These are phyloP conservation scores for Imleria badia DNA, from an alignment of 768 basidiomycete species.

Conservation along the genomic window DNA sequence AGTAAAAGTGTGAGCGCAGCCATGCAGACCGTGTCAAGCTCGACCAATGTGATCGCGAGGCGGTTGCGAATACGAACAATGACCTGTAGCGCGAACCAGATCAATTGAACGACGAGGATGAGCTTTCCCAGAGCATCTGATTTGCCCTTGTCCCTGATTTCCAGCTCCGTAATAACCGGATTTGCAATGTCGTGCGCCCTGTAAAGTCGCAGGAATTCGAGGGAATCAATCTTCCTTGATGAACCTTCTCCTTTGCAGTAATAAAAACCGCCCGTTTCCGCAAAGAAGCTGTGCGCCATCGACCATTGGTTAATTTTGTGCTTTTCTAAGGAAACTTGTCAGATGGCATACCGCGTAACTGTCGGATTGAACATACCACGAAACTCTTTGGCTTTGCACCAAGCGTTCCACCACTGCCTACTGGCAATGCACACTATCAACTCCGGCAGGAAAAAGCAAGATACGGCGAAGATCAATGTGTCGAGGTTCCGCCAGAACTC, in stretches of 20 bases:
- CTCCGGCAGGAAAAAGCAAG: neutral
- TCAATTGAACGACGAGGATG: neutral
- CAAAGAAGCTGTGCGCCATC: neutral
- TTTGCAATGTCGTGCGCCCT: neutral
- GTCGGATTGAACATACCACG: neutral
- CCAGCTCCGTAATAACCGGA: neutral
- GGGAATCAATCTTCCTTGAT: neutral
- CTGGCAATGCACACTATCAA: neutral
- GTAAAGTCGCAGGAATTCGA: neutral
- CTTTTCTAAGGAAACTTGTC: neutral
- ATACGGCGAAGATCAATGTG: too few species aligned
- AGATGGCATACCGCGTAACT: neutral
- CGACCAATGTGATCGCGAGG: neutral
- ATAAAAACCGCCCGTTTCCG: neutral
- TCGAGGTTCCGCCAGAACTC: too few species aligned
- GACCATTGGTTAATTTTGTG: too few species aligned
- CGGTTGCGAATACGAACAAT: neutral
- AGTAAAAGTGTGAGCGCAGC: neutral
- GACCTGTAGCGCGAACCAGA: neutral
- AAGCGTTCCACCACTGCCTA: neutral
- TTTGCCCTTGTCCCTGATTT: constrained; percentile 1
- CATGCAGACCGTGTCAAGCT: constrained; percentile 6
- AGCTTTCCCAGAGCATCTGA: neutral
- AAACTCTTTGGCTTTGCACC: neutral
- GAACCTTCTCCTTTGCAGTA: too few species aligned